Evolutionary conservation across 108 stramenopile genomes (phyloP).

Genomic region (Cyclostephanos tholiformis): DNA sequence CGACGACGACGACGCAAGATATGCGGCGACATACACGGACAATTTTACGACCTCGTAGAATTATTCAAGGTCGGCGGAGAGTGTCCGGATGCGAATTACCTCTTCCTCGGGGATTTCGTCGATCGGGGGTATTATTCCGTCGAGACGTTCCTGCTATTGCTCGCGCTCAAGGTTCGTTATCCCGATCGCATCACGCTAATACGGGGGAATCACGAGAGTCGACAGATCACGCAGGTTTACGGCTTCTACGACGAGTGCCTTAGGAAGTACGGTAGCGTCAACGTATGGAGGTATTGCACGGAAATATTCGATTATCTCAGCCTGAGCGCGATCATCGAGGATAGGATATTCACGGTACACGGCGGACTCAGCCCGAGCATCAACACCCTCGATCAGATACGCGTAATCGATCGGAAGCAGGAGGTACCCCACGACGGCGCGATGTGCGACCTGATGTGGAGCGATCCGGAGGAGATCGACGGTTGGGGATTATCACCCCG

Average conservation of each 20-base stretch:
- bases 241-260: conserved; percentile 99
- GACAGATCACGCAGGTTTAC: conserved; percentile 99
- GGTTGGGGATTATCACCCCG: conserved; percentile 97
- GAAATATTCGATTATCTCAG: conserved; percentile 97
- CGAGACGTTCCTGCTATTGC: conserved; percentile 95
- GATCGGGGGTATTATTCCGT: conserved; percentile 99
- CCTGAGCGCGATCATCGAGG: conserved; percentile 94
- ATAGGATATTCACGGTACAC: conserved; percentile 97
- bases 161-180: conserved; percentile 97
- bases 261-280: conserved; percentile 96
- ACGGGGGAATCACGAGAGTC: conserved; percentile 96
- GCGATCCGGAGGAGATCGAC: conserved; percentile 97
- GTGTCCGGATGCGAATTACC: conserved; percentile 97
- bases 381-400: conserved; percentile 97
- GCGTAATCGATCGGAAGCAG: conserved; percentile 98
- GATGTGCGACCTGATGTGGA: conserved; percentile 99
- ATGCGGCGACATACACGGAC: conserved; percentile 99
- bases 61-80: conserved; percentile 99
- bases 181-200: conserved; percentile 98
- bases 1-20: conserved; percentile 58
- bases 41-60: conserved; percentile 98
- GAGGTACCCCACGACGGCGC: conserved; percentile 99
- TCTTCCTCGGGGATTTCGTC: conserved; percentile 99
- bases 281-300: conserved; percentile 99
- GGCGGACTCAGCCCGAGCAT: conserved; percentile 94